phyloP scores from a whole-genome alignment of 202 grass and related monocot species.

The Eragrostis tef region DNA sequence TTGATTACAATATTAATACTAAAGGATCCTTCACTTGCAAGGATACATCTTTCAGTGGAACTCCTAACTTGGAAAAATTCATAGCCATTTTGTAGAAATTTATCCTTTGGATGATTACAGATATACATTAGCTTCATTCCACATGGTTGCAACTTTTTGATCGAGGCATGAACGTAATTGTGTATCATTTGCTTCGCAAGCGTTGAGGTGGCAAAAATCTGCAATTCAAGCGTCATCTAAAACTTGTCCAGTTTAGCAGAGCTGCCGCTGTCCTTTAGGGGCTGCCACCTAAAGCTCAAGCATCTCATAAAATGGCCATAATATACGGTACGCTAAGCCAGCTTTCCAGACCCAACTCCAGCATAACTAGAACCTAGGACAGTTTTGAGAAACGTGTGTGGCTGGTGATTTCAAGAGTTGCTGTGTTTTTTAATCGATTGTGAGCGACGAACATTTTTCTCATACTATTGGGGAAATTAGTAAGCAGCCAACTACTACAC shows the following conservation, averaged over 20 bases:
- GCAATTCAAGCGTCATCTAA: conserved; percentile 2
- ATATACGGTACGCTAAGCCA: conserved; percentile 5
- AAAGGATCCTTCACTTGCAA: neutral
- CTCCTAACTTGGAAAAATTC: conserved; percentile 16
- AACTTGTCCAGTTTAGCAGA: conserved; percentile 11
- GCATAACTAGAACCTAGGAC: conserved; percentile 9
- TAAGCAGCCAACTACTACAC: neutral
- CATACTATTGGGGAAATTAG: neutral
- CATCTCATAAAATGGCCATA: neutral
- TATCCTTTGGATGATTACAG: neutral
- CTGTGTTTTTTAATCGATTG: neutral
- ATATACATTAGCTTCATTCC: conserved; percentile 2
- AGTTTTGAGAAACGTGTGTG: conserved; percentile 20
- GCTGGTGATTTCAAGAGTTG: neutral
- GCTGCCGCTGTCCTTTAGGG: conserved; percentile 30
- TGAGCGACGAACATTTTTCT: neutral
- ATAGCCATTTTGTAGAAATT: neutral
- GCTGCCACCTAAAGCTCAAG: conserved; percentile 20
- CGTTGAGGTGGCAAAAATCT: conserved; percentile 9
- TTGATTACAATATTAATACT: conserved; percentile 22
- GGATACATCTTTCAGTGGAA: neutral
- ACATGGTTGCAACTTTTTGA: conserved; percentile 30
- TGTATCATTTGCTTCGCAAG: neutral
- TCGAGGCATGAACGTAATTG: neutral
- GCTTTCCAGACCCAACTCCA: conserved; percentile 8